Base-by-base conservation (phyloP, 306 rosid species). In the Trifolium pratense region DNA sequence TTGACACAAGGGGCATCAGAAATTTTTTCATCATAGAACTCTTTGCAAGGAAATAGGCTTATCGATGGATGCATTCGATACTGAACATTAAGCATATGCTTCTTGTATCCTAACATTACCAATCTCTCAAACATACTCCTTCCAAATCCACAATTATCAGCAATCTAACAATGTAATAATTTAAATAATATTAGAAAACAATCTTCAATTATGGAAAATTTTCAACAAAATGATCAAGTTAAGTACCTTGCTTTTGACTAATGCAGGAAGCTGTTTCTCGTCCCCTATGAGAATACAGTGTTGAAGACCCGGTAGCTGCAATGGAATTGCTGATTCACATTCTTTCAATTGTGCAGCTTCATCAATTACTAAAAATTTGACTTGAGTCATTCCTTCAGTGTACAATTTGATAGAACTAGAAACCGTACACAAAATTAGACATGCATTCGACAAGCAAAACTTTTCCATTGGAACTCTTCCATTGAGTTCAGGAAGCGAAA, bases 281-380 rank as follows among this genome's bases (percentile, higher is more conserved):
- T 89, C 93, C 6, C 89, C 87, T 13, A 84, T 73, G 2, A 89
- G 81, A 16, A 84, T 65, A 3, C 84, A 81, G 63, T 71, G 70
- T 3, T 71, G 48, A 3, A 80, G 40, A 2, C 85, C 89, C 7
- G 80, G 70, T 0, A 86, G 79, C 69, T 78, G 87, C 56, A 86
- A 58, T 0, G 90, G 89, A 45, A 89, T 76, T 0, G 76, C 48
- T 1, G 90, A 86, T 52, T 88, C 93, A 23, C 90, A 86, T 31
- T 86, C 93, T 58, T 82, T 88, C 0, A 88, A 62, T 15, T 84
- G 86, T 0, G 87, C 91, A 1, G 88, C 88, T 60, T 89, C 94
- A 66, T 89, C 91, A 15, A 89, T 79, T 0, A 86, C 82, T 60
- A 86, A 17, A 59, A 78, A 76, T 15, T 75, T 74, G 1, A 84